Evolutionary conservation across 176 grass and related monocot genomes (phyloP), one percentile per base, ranked within the genome.

Genomic region (Aegilops longissima): DNA sequence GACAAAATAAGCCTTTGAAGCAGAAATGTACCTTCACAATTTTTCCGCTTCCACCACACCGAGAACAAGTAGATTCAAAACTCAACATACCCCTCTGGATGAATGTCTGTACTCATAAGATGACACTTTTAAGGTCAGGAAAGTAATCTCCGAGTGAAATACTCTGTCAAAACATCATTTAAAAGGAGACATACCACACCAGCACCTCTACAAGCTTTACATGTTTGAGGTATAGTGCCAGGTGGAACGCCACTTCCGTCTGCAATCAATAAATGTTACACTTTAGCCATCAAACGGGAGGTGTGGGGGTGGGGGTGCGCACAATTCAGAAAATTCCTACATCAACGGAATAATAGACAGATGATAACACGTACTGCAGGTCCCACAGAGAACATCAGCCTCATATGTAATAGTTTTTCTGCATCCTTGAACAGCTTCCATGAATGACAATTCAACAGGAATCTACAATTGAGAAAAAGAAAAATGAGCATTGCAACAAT

Each of bases 371-470:
- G 74, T 98, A 98, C 97, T 94, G 92, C 97, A 98, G 91, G 92
- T 80, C 90, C 87, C 92, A 82, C 97, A 98, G 31, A 85, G 78
- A 76, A 94, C 80, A 85, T 91, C 88, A 56, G 92, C 88, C 81
- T 96, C 92, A 21, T 95, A 98, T 72, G 84, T 90, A 82, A 98
- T 82, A 18, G 82, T 93, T 88, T 98, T 98, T 25, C 92, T 92
- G 87, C 97, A 98, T 56, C 97, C 97, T 91, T 96, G 92, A 25
- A 98, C 90, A 82, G 97, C 94, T 94, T 98, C 97, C 92, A 96
- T 98, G 76, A 98, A 98, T 82, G 92, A 96, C 58, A 98, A 34
- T 85, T 98, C 94, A 61, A 96, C 82, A 90, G 93, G 84, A 93
- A 93, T 82, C 96, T 98, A 86, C 31, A 89, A 61, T 66, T 70